Evolutionary conservation across 2,329 filamentous ascomycete species (phyloP).

Genomic region (Xylaria sp.): DNA sequence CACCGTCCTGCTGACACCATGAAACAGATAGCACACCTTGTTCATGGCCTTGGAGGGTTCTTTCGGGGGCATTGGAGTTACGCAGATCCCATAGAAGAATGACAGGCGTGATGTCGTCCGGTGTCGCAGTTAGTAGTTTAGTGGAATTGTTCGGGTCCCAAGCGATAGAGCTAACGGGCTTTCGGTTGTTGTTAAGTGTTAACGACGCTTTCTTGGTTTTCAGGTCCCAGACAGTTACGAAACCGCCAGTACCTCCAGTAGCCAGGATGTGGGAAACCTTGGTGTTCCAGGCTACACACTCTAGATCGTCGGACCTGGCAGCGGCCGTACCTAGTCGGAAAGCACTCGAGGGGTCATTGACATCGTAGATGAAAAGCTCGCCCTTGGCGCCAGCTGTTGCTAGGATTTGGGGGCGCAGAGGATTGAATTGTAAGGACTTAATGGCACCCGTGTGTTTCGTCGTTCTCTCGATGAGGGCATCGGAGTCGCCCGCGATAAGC

Average conservation of each 20-base stretch:
- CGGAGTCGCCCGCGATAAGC: constrained; percentile 67
- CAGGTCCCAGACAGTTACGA: constrained; percentile 98
- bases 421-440: constrained; percentile 97
- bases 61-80: constrained; percentile 95
- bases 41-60: constrained; percentile 89
- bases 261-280: constrained; percentile 97
- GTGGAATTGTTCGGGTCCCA: constrained; percentile 98
- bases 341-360: constrained; percentile 88
- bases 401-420: constrained; percentile 87
- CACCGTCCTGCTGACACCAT: constrained; percentile 92
- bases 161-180: constrained; percentile 92
- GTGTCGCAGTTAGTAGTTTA: constrained; percentile 91
- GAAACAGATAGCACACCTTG: constrained; percentile 93
- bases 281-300: constrained; percentile 98
- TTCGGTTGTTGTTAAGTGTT: constrained; percentile 94
- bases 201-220: constrained; percentile 98
- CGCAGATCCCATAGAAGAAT: constrained; percentile 95
- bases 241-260: constrained; percentile 90
- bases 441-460: constrained; percentile 92
- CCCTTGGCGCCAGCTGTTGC: constrained; percentile 94
- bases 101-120: constrained; percentile 86
- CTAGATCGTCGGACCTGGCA: constrained; percentile 92
- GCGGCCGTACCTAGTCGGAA: constrained; percentile 89
- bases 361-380: constrained; percentile 94
- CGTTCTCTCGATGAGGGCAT: constrained; percentile 86